Percentiles rank a stretch among this genome's conserved stretches.
Evolutionary conservation across 2,329 filamentous ascomycete species (phyloP).

Genomic region (Pezicula radicicola): DNA sequence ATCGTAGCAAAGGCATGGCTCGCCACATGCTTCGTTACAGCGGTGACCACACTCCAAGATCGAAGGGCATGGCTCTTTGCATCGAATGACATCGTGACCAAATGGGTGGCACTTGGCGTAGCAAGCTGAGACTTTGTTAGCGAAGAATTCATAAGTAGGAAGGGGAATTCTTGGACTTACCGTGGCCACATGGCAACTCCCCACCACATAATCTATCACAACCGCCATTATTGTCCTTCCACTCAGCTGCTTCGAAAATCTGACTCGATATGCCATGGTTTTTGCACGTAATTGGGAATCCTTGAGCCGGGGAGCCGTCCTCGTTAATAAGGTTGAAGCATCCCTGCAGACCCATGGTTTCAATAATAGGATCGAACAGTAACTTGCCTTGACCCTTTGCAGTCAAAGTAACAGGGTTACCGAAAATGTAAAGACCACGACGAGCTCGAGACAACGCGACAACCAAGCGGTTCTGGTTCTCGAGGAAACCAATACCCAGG

Average conservation of each 20-base stretch:
- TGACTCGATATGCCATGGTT: constrained; percentile 51
- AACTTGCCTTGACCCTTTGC: constrained; percentile 15
- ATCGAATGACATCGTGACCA: constrained; percentile 19
- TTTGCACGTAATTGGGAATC: constrained; percentile 61
- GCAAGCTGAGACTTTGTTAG: constrained; percentile 10
- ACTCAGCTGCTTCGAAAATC: constrained; percentile 52
- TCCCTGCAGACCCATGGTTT: constrained; percentile 37
- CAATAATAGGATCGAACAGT: constrained; percentile 30
- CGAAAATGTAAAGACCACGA: constrained; percentile 81
- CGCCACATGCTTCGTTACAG: constrained; percentile 21
- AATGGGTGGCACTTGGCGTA: constrained; percentile 24
- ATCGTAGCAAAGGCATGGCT: constrained; percentile 18
- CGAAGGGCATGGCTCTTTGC: constrained; percentile 18
- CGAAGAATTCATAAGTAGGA: neutral
- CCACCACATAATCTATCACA: constrained; percentile 44
- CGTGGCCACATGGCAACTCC: constrained; percentile 26
- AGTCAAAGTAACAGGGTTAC: constrained; percentile 57
- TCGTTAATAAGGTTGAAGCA: constrained; percentile 17
- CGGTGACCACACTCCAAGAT: constrained; percentile 25
- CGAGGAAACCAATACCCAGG: constrained; percentile 68
- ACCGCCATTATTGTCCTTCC: constrained; percentile 48
- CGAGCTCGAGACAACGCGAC: constrained; percentile 67
- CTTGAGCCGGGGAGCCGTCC: constrained; percentile 17
- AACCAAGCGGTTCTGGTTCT: constrained; percentile 55
- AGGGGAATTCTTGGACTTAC: neutral